Evolutionary conservation across 805 yeast genomes (phyloP).

Genomic region (Komagataella pastoris): DNA sequence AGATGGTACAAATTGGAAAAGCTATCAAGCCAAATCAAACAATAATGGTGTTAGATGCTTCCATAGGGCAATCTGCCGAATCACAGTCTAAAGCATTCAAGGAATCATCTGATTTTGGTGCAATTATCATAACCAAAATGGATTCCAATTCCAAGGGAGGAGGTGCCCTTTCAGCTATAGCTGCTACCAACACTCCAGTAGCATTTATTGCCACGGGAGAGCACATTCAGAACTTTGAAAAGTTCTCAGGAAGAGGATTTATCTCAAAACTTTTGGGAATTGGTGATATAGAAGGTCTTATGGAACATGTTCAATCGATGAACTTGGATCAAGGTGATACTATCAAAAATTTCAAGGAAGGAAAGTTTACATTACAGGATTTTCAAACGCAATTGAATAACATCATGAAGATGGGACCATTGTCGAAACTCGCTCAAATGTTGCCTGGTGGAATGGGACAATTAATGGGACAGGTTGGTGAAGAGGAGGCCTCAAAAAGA

Average conservation of each 20-base stretch:
- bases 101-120: slow-evolving; percentile 86
- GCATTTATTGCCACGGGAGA: slow-evolving; percentile 98
- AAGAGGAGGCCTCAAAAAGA: slow-evolving; percentile 77
- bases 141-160: slow-evolving; percentile 99
- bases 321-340: slow-evolving; percentile 84
- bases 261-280: slow-evolving; percentile 88
- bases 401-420: slow-evolving; percentile 92
- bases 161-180: slow-evolving; percentile 98
- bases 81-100: slow-evolving; percentile 89
- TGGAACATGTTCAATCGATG: slow-evolving; percentile 86
- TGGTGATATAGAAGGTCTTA: slow-evolving; percentile 86
- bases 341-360: slow-evolving; percentile 86
- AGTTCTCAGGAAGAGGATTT: slow-evolving; percentile 80
- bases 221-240: slow-evolving; percentile 85
- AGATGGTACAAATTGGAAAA: slow-evolving; percentile 86
- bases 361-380: slow-evolving; percentile 84
- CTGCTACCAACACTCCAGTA: slow-evolving; percentile 91
- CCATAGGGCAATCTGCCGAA: slow-evolving; percentile 98
- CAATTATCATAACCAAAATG: slow-evolving; percentile 89
- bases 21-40: slow-evolving; percentile 92
- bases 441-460: slow-evolving; percentile 83
- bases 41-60: slow-evolving; percentile 93
- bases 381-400: slow-evolving; percentile 92
- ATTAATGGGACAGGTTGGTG: slow-evolving; percentile 78
- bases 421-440: slow-evolving; percentile 89